Evolutionary conservation across 805 yeast species (phyloP).

Genomic region (Saccharomycopsis sp.): DNA sequence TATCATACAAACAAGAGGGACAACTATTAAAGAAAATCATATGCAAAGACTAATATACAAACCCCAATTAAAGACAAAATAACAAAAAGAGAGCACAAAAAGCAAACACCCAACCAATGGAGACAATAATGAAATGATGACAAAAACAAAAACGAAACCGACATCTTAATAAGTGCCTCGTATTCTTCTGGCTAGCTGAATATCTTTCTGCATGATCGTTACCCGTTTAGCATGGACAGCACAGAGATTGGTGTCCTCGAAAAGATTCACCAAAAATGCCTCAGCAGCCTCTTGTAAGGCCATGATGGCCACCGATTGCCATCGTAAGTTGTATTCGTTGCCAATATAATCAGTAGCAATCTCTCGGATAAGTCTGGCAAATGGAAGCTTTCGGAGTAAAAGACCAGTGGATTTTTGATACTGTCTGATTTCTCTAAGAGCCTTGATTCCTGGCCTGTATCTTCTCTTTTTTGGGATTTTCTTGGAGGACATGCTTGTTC

Average conservation of each 20-base stretch:
- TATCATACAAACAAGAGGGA: too few species aligned
- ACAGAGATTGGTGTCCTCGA: slow-evolving; percentile 72
- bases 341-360: slow-evolving; percentile 53
- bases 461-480: slow-evolving; percentile 31
- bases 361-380: slow-evolving; percentile 70
- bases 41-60: slow-evolving; percentile 6
- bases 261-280: slow-evolving; percentile 63
- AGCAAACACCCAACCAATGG: not conserved
- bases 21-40: too few species aligned
- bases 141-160: not conserved
- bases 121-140: not conserved
- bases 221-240: slow-evolving; percentile 78
- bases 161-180: slow-evolving; percentile 42
- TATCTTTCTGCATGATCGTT: slow-evolving; percentile 81
- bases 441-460: slow-evolving; percentile 59
- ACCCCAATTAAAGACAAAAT: not conserved
- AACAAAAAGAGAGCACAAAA: not conserved
- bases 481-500: slow-evolving; percentile 30
- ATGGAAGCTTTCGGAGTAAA: slow-evolving; percentile 64
- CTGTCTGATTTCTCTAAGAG: slow-evolving; percentile 60
- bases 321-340: slow-evolving; percentile 50
- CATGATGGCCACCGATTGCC: slow-evolving; percentile 74
- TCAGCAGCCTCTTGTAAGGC: slow-evolving; percentile 81
- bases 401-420: slow-evolving; percentile 65
- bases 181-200: slow-evolving; percentile 71